phyloP scores from a whole-genome alignment of 352 stramenopile genomes.

The Thraustotheca clavata region DNA sequence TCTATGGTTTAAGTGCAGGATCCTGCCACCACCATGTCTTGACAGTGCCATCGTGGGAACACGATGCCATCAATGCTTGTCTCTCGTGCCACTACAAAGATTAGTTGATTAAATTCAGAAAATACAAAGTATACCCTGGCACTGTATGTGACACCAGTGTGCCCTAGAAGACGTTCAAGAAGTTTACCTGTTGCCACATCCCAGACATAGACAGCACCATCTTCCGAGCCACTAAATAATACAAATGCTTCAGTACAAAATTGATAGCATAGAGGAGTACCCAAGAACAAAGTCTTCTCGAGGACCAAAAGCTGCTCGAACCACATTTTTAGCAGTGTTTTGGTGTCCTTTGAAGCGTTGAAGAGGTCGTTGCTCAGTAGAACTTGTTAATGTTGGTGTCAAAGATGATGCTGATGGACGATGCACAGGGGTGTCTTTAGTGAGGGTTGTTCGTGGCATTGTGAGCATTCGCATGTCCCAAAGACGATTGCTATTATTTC shows the following conservation, averaged over 20 bases:
- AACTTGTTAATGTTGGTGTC: slow-evolving; percentile 15
- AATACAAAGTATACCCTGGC: slow-evolving; percentile 25
- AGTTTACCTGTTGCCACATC: slow-evolving; percentile 80
- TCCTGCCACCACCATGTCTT: slow-evolving; percentile 87
- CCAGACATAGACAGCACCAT: slow-evolving; percentile 82
- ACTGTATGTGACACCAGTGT: slow-evolving; percentile 76
- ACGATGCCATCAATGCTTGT: slow-evolving; percentile 73
- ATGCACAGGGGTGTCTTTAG: slow-evolving; percentile 27
- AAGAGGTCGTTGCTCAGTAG: slow-evolving; percentile 51
- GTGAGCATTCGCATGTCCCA: slow-evolving; percentile 86
- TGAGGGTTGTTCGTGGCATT: slow-evolving; percentile 32
- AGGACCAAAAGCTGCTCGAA: slow-evolving; percentile 74
- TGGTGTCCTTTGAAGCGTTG: slow-evolving; percentile 86
- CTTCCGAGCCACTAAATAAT: slow-evolving; percentile 72
- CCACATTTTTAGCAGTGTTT: slow-evolving; percentile 85
- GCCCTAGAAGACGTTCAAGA: slow-evolving; percentile 65
- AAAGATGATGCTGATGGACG: slow-evolving; percentile 22
- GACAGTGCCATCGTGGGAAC: slow-evolving; percentile 81
- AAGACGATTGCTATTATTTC: slow-evolving; percentile 84
- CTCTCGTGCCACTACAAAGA: slow-evolving; percentile 64
- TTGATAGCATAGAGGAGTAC: background rate
- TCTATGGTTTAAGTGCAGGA: slow-evolving; percentile 18
- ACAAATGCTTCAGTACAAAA: background rate
- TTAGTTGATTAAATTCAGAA: background rate
- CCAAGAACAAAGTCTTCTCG: slow-evolving; percentile 78